Conservation (phyloP, 2,329 filamentous ascomycete genomes). For the Xylaria arbuscula region DNA sequence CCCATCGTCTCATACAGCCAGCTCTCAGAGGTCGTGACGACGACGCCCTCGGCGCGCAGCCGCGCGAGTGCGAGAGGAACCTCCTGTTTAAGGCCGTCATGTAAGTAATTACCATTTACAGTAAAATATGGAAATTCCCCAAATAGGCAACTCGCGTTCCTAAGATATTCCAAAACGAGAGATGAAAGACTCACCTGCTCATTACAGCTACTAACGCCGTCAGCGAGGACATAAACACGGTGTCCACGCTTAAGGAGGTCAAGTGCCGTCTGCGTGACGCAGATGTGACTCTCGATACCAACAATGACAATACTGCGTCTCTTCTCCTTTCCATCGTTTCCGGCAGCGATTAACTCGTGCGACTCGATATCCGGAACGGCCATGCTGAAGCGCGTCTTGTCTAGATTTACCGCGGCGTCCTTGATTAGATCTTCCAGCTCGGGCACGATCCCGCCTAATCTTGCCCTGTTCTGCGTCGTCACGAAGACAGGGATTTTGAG, state of each 20-base stretch:
- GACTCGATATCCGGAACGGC: constrained; percentile 71
- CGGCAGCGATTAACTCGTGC: constrained; percentile 45
- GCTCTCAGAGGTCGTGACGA: constrained; percentile 88
- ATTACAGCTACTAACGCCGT: constrained; percentile 91
- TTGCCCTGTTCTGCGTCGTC: constrained; percentile 84
- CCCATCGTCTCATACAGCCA: constrained; percentile 90
- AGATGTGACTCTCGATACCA: constrained; percentile 94
- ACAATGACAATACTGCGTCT: constrained; percentile 78
- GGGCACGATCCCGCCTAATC: constrained; percentile 82
- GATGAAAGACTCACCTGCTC: constrained; percentile 54
- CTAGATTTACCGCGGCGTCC: constrained; percentile 67
- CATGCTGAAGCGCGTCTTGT: constrained; percentile 96
- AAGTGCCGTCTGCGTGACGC: constrained; percentile 90
- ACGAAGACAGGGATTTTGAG: constrained; percentile 83
- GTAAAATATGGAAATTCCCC: too few relatives aligned
- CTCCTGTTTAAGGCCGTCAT: constrained; percentile 58
- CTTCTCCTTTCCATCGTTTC: background rate
- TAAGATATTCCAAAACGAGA: too few relatives aligned
- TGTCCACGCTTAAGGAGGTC: constrained; percentile 79
- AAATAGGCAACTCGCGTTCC: too few relatives aligned
- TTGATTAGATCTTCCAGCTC: constrained; percentile 71
- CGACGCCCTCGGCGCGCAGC: constrained; percentile 78
- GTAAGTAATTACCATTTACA: too few relatives aligned
- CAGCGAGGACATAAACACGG: constrained; percentile 85
- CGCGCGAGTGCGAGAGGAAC: constrained; percentile 81